Percentiles rank a stretch among this genome's conserved stretches.
Evolutionary conservation across 352 stramenopile genomes (phyloP).

Genomic region (Pelagophyceae sp.): DNA sequence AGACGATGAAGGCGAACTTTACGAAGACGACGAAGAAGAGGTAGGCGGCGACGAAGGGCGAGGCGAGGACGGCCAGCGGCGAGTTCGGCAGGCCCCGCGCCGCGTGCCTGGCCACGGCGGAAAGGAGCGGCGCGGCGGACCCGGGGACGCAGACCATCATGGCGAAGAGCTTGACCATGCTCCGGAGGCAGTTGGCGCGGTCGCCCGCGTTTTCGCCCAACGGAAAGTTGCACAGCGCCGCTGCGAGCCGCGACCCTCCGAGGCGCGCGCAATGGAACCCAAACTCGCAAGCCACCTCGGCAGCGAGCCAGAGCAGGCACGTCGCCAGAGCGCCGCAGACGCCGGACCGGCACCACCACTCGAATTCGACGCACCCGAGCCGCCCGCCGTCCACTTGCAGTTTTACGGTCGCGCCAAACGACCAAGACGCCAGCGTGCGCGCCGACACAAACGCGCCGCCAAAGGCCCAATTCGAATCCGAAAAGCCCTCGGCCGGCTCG

Average conservation of each 20-base stretch:
- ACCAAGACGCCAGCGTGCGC: too few relatives aligned
- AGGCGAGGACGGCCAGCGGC: not conserved
- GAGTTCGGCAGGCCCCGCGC: not conserved
- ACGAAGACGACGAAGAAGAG: conserved; percentile 6
- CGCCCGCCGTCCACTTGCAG: not conserved
- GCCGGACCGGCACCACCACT: not conserved
- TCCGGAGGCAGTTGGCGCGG: not conserved
- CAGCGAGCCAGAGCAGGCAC: not conserved
- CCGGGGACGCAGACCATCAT: conserved; percentile 6
- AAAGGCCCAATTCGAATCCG: too few relatives aligned
- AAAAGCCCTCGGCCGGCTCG: too few relatives aligned
- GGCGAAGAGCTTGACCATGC: conserved; percentile 2
- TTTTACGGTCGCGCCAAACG: not conserved
- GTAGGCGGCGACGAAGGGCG: not conserved
- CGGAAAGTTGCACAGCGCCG: not conserved
- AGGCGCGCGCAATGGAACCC: not conserved
- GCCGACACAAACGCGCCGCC: too few relatives aligned
- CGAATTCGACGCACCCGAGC: not conserved
- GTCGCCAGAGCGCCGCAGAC: not conserved
- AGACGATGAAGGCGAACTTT: conserved; percentile 16
- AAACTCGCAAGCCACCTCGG: not conserved
- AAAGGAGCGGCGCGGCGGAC: not conserved
- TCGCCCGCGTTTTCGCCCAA: not conserved
- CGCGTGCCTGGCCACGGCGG: not conserved
- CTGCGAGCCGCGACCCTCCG: not conserved